A percentile compares a stretch with the other conserved stretches of the same genome.
phyloP scores from a whole-genome alignment of 2,329 filamentous ascomycete species.

The Leptographium lundbergii region DNA sequence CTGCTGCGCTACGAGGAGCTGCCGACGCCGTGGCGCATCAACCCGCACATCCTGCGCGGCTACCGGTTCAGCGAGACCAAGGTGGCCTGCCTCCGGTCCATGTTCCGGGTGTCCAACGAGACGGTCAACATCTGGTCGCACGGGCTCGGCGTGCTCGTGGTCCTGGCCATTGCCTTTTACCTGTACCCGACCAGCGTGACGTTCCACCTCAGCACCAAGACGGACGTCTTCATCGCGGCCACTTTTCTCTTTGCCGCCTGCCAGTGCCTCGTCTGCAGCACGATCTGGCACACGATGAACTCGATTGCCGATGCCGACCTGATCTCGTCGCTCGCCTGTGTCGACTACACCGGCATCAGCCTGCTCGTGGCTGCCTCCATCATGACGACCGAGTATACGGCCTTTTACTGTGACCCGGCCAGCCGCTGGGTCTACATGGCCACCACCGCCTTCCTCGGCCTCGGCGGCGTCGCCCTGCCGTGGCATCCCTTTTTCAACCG shows the following conservation, averaged over 20 bases:
- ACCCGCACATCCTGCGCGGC: constrained; percentile 81
- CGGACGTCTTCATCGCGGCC: constrained; percentile 81
- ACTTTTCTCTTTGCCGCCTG: constrained; percentile 94
- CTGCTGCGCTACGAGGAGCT: constrained; percentile 83
- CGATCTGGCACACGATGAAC: constrained; percentile 98
- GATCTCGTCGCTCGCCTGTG: constrained; percentile 90
- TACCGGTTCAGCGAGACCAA: constrained; percentile 93
- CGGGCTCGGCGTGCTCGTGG: constrained; percentile 73
- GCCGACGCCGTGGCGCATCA: constrained; percentile 84
- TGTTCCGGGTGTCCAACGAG: constrained; percentile 82
- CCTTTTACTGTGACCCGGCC: constrained; percentile 91
- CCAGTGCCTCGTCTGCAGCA: constrained; percentile 90
- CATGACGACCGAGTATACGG: constrained; percentile 96
- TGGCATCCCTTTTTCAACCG: constrained; percentile 96
- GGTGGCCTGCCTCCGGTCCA: constrained; percentile 72
- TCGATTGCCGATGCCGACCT: constrained; percentile 81
- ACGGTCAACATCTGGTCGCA: constrained; percentile 98
- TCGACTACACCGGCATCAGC: constrained; percentile 96
- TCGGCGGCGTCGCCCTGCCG: constrained; percentile 80
- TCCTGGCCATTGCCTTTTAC: constrained; percentile 83
- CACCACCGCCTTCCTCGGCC: constrained; percentile 66
- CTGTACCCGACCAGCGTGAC: constrained; percentile 85
- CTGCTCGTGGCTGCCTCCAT: constrained; percentile 90
- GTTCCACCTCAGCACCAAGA: constrained; percentile 74
- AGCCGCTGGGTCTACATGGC: constrained; percentile 80